These are phyloP conservation scores for Exserohilum rostratum DNA, from an alignment of 2,329 filamentous ascomycete species.

Conservation along the genomic window DNA sequence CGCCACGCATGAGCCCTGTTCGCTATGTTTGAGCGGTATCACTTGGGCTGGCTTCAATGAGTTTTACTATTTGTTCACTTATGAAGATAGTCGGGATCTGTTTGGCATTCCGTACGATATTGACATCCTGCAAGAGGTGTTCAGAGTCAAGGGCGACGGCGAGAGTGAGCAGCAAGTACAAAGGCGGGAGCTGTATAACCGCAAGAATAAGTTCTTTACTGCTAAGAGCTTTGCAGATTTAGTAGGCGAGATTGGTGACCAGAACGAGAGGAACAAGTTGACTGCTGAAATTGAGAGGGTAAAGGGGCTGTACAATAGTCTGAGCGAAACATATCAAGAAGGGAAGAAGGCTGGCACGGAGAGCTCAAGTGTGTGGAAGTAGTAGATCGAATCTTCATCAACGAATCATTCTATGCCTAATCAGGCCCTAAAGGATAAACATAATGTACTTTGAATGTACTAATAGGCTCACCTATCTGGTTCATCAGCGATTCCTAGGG, in stretches of 20 bases:
- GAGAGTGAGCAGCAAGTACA: constrained; percentile 39
- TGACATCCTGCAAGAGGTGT: constrained; percentile 63
- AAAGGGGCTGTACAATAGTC: constrained; percentile 48
- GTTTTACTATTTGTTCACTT: constrained; percentile 65
- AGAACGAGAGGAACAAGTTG: constrained; percentile 18
- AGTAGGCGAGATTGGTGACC: constrained; percentile 23
- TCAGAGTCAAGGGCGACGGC: constrained; percentile 53
- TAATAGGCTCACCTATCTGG: too few relatives aligned
- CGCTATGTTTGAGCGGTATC: constrained; percentile 63
- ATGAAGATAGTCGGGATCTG: constrained; percentile 63
- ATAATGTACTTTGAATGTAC: too few relatives aligned
- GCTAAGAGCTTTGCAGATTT: constrained; percentile 27
- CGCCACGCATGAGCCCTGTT: constrained; percentile 65
- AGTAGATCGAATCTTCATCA: neutral
- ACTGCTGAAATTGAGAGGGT: constrained; percentile 54
- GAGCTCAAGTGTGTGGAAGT: constrained; percentile 27
- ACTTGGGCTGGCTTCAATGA: constrained; percentile 64
- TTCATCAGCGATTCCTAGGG: too few relatives aligned
- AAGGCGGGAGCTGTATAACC: constrained; percentile 58
- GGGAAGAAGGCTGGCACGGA: constrained; percentile 17
- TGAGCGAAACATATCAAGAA: constrained; percentile 26
- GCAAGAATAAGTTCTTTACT: constrained; percentile 62
- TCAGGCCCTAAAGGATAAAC: too few relatives aligned
- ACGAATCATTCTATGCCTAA: too few relatives aligned
- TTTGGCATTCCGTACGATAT: constrained; percentile 65